Base-by-base conservation (phyloP, 164 flowering plant species). In the Chloranthus sessilifolius region DNA sequence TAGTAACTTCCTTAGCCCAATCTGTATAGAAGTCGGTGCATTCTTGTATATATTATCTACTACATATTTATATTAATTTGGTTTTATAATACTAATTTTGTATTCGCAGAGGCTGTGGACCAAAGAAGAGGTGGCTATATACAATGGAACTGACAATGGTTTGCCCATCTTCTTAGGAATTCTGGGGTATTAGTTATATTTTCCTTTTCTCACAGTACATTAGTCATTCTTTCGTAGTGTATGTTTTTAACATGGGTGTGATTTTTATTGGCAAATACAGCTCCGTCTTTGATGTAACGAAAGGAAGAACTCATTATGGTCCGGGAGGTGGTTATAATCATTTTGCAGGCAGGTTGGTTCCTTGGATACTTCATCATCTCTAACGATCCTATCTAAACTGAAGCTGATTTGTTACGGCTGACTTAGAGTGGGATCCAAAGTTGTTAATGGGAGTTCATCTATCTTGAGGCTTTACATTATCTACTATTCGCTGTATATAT, bases 211-310 rank as follows among this genome's bases (percentile, higher is more conserved):
- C n/a, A n/a, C n/a, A n/a, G n/a, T n/a, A n/a, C n/a, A n/a, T 21
- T 30, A 14, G 42, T 10, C 4, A 7, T 33, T 14, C 0, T 21
- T 19, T 14, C 14, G 41, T 12, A 14, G 41, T 15, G 14, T 37
- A 5, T 37, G 47, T 29, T 26, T 41, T 40, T 15, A 34, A 3
- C 15, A 39, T 34, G 27, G 8, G 7, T 23, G n/a, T n/a, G n/a
- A n/a, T n/a, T n/a, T 47, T n/a, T 25, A 3, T 37, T 60, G 34
- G 30, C 55, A 39, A 39, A 31, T 33, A 38, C 71, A 88, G 97
- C 49, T 83, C 96, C 11, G 96, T 91, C 48, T 87, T 85, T 71
- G 98, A 91, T 70, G 98, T 91, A 21, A 88, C 89, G 1, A 83
- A 83, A 70, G 96, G 98, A 42, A 83, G 66, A 68, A 74, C 79